Base-by-base conservation (phyloP, 441 rosid species). In the Pelargonium cotyledonis region DNA sequence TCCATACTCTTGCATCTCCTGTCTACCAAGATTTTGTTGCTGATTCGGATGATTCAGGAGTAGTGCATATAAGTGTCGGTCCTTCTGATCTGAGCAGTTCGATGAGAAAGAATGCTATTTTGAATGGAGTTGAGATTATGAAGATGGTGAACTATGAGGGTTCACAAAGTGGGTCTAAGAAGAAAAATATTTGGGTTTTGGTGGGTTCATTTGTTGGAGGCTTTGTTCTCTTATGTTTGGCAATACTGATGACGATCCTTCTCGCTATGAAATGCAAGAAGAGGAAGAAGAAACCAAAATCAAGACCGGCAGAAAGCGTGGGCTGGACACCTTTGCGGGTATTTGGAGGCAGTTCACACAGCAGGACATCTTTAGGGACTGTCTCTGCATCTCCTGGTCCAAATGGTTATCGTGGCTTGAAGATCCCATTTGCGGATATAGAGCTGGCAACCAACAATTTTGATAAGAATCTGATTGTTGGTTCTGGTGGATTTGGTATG, bases 61-160 rank as follows among this genome's bases (percentile, higher is more conserved):
- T 64, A 72, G 43, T 90, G 68, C 78, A 69, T 65, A 47, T 93
- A 1, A 90, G 94, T 44, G 89, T 93, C 75, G 96, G 98, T 63
- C 97, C 96, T 40, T 93, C 98, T 0, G 86, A 75, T 70, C 75
- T 93, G 15, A 90, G 98, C 72, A 80, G 53, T 73, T 74, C 86
- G 38, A 21, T 68, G 60, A 88, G 70, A 62, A 44, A 71, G 21
- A 87, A 85, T 79, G 91, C 97, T 63, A 75, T 93, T 49, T 73
- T 93, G 76, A 93, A 90, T 68, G 98, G 98, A 41, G 88, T 85
- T 0, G 98, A 93, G 87, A 86, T 93, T 31, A 88, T 93, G 97
- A 88, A 80, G 76, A 72, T 93, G 80, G 72, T 86, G 49, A 74
- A 68, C 65, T 69, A 71, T 76, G 77, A 68, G 43, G 73, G 55